Evolutionary conservation across 495 filamentous ascomycete species (phyloP).

Genomic region (Neurospora sp.): DNA sequence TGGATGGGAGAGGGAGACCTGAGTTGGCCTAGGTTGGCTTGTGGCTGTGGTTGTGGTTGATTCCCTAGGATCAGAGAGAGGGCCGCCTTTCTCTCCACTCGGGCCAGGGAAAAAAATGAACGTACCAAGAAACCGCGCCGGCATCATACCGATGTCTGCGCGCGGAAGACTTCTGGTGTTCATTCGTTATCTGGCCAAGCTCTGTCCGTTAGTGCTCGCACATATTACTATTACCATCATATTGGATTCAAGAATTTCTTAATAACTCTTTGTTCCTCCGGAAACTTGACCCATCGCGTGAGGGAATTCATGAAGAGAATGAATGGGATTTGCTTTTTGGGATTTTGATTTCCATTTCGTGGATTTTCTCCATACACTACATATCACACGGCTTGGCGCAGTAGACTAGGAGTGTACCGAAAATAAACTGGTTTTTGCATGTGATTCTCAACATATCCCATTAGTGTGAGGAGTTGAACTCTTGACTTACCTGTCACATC

Average conservation of each 20-base stretch:
- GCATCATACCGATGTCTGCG: not conserved
- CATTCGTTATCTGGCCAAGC: not conserved
- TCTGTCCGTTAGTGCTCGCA: not conserved
- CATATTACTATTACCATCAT: slow-evolving; percentile 1
- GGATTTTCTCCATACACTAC: not conserved
- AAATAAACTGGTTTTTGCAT: not conserved
- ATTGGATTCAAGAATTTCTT: slow-evolving; percentile 7
- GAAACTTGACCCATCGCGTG: not conserved
- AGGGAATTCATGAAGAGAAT: not conserved
- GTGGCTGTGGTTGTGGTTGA: not conserved
- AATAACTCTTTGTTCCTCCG: not conserved
- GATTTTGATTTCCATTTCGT: not conserved
- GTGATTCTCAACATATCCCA: not conserved
- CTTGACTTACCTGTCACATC: not conserved
- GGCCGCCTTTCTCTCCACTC: not conserved
- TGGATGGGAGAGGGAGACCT: not conserved
- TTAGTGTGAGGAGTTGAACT: not conserved
- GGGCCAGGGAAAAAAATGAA: not conserved
- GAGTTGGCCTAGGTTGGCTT: not conserved
- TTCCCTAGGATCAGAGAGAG: not conserved
- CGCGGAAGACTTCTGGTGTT: not conserved
- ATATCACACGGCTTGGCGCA: not conserved
- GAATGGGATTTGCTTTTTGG: not conserved
- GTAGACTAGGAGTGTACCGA: not conserved
- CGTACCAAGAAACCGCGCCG: not conserved